These are phyloP conservation scores for Ascochyta clinopodiicola DNA, from an alignment of 2,329 filamentous ascomycete species.

Conservation along the genomic window DNA sequence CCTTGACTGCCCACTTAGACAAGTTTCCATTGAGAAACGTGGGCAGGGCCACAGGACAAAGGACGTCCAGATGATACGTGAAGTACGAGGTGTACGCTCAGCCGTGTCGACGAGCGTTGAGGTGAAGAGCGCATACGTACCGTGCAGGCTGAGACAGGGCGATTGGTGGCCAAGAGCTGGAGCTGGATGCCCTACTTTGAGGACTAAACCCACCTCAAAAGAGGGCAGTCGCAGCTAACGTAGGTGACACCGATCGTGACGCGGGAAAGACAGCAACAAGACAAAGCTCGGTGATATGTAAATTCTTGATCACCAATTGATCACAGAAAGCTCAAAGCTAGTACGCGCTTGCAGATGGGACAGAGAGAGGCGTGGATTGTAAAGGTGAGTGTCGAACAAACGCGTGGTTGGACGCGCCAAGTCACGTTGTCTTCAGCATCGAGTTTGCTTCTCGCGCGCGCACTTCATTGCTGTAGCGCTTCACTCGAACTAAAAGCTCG, in stretches of 20 bases:
- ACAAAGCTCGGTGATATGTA: no score
- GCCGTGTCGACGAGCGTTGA: not conserved
- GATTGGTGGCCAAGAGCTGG: not conserved
- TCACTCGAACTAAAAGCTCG: not conserved
- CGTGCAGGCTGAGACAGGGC: not conserved
- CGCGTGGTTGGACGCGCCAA: constrained; percentile 5
- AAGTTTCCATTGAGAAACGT: not conserved
- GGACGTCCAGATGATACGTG: not conserved
- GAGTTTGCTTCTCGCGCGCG: not conserved
- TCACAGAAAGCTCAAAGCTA: not conserved
- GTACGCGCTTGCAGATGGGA: not conserved
- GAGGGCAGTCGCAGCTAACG: not conserved
- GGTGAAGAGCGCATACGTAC: not conserved
- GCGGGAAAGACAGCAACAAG: not conserved
- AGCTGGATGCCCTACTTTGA: not conserved
- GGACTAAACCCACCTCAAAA: no score
- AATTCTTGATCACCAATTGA: not conserved
- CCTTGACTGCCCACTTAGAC: not conserved
- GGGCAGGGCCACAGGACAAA: not conserved
- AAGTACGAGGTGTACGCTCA: not conserved
- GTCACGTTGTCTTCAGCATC: not conserved
- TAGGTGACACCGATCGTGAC: not conserved
- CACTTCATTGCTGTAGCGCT: not conserved
- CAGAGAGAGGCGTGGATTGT: not conserved
- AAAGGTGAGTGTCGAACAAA: not conserved